A percentile compares a stretch with the other conserved stretches of the same genome.
phyloP scores from a whole-genome alignment of 2,329 filamentous ascomycete genomes.

The Sodiomyces alkalinus region DNA sequence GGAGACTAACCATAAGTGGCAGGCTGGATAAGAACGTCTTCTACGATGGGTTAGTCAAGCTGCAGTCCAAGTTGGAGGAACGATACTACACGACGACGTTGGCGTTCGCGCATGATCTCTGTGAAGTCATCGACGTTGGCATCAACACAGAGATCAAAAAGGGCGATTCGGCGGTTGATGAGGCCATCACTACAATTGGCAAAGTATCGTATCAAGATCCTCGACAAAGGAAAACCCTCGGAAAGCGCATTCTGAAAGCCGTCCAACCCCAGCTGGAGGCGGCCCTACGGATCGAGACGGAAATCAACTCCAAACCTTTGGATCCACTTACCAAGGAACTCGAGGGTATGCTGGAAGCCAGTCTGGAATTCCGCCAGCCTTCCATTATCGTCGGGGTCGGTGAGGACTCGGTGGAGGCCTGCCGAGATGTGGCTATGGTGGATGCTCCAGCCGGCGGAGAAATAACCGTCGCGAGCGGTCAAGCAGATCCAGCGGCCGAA shows the following conservation, averaged over 20 bases:
- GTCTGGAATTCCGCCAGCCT: constrained; percentile 38
- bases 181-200: constrained; percentile 10
- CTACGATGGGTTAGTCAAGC: constrained; percentile 28
- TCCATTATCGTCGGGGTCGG: constrained; percentile 16
- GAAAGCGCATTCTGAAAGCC: constrained; percentile 75
- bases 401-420: constrained; percentile 23
- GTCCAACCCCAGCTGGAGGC: constrained; percentile 65
- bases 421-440: constrained; percentile 34
- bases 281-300: constrained; percentile 67
- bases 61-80: constrained; percentile 37
- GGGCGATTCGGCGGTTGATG: constrained; percentile 10
- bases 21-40: constrained; percentile 54
- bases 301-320: constrained; percentile 54
- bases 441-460: constrained; percentile 29
- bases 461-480: constrained; percentile 26
- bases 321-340: constrained; percentile 60
- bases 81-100: constrained; percentile 44
- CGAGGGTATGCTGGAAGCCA: constrained; percentile 55
- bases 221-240: constrained; percentile 69
- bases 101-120: constrained; percentile 41
- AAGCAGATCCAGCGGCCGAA: constrained; percentile 10
- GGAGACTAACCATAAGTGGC: constrained; percentile 22
- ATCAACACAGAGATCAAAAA: constrained; percentile 28
- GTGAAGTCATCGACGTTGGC: constrained; percentile 34
- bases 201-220: constrained; percentile 49